Percentiles rank a stretch among this genome's conserved stretches.
Evolutionary conservation across 2,329 filamentous ascomycete species (phyloP).

Genomic region (Sarocladium kiliense): DNA sequence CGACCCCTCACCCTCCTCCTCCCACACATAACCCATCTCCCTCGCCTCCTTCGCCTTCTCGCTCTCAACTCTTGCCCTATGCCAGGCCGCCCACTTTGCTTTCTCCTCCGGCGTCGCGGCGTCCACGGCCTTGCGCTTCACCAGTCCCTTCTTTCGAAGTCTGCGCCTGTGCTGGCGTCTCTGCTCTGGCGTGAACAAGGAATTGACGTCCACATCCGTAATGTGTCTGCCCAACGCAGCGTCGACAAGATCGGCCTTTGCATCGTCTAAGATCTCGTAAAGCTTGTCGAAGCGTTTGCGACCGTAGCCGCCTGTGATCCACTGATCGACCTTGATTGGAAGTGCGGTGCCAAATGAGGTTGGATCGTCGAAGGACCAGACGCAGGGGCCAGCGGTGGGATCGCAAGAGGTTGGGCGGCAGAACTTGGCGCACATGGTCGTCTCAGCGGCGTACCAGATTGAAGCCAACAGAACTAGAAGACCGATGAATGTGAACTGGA

Average conservation of each 20-base stretch:
- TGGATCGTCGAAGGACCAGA: constrained; percentile 54
- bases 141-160: constrained; percentile 41
- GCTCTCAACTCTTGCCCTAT: constrained; percentile 30
- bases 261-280: constrained; percentile 40
- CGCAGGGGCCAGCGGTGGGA: constrained; percentile 35
- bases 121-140: constrained; percentile 22
- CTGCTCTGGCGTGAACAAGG: constrained; percentile 37
- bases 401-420: constrained; percentile 48
- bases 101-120: constrained; percentile 33
- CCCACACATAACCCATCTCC: constrained; percentile 33
- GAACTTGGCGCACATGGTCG: constrained; percentile 46
- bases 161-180: constrained; percentile 45
- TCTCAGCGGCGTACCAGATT: constrained; percentile 52
- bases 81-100: constrained; percentile 41
- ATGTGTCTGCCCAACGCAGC: constrained; percentile 39
- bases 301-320: constrained; percentile 48
- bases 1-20: constrained; percentile 25
- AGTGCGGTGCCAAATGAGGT: constrained; percentile 51
- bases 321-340: constrained; percentile 59
- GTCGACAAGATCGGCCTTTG: constrained; percentile 43
- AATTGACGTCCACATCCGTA: constrained; percentile 34
- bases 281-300: constrained; percentile 31
- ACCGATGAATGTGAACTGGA: constrained; percentile 45
- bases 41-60: constrained; percentile 34
- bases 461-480: constrained; percentile 35